These are phyloP conservation scores for Ulota crispa DNA, from an alignment of 225 moss, liverwort and hornwort species.

Conservation along the genomic window DNA sequence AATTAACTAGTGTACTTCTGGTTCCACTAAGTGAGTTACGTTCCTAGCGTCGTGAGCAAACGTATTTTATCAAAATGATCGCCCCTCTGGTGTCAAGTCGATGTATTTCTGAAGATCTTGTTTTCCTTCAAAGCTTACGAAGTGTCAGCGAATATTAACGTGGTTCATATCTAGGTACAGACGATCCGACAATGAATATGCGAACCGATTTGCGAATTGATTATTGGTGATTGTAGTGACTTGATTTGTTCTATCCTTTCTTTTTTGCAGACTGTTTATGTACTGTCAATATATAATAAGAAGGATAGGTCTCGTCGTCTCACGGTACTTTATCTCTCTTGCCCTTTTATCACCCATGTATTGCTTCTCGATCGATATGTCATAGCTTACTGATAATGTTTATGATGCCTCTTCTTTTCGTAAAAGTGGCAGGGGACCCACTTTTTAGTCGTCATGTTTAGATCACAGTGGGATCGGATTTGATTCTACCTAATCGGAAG, in stretches of 20 bases:
- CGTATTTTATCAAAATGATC: not conserved
- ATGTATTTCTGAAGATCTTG: not conserved
- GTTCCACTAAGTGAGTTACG: not conserved
- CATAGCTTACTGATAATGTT: not conserved
- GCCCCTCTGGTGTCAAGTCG: not conserved
- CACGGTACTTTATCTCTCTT: constrained; percentile 52
- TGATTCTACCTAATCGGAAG: not conserved
- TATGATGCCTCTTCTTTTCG: not conserved
- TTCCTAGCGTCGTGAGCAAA: not conserved
- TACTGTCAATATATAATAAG: constrained; percentile 76
- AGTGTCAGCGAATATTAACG: not conserved
- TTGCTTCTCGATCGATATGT: not conserved
- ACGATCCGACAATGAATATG: not conserved
- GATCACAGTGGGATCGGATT: not conserved
- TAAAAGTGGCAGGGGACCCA: not conserved
- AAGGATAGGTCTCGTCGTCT: constrained; percentile 70
- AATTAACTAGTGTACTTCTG: not conserved
- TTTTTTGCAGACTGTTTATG: constrained; percentile 67
- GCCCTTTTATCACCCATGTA: not conserved
- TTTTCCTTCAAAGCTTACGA: not conserved
- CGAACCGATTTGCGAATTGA: not conserved
- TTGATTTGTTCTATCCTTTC: not conserved
- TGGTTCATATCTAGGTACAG: not conserved
- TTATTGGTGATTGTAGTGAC: not conserved
- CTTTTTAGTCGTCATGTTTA: not conserved